A percentile compares a stretch with the other conserved stretches of the same genome.
Conservation (phyloP, 768 basidiomycete species). For the Calocera cornea region DNA sequence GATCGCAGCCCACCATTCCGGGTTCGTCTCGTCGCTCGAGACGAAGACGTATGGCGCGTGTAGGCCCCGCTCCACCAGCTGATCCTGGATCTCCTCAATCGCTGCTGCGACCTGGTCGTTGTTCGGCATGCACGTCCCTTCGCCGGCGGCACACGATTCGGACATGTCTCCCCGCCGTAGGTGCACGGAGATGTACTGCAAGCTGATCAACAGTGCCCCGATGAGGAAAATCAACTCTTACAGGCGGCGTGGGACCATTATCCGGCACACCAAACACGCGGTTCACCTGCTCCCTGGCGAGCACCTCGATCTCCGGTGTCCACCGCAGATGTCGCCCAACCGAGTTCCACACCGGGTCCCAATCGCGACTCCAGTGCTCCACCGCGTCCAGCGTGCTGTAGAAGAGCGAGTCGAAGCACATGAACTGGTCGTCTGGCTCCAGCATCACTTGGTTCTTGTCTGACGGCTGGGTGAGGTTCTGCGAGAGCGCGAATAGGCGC, state of each 20-base stretch:
- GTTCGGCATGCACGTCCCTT: background rate
- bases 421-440: slow-evolving; percentile 8
- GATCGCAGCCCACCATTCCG: slow-evolving; percentile 7
- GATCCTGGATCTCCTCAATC: background rate
- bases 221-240: background rate
- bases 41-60: background rate
- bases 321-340: slow-evolving; percentile 7
- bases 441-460: background rate
- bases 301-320: background rate
- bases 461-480: background rate
- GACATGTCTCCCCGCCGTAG: background rate
- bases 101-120: background rate
- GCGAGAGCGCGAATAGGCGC: slow-evolving; percentile 2
- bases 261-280: background rate
- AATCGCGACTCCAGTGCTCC: slow-evolving; percentile 8
- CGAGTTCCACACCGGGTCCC: slow-evolving; percentile 8
- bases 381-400: background rate
- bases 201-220: background rate
- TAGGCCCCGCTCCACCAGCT: background rate
- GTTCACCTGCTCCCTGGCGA: slow-evolving; percentile 7
- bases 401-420: slow-evolving; percentile 9
- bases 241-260: background rate
- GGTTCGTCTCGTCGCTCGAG: slow-evolving; percentile 9
- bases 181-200: slow-evolving; percentile 1
- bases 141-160: background rate